Evolutionary conservation across 306 rosid species (phyloP), one percentile per base, ranked within the genome.

Genomic region (Rosa multiflora): DNA sequence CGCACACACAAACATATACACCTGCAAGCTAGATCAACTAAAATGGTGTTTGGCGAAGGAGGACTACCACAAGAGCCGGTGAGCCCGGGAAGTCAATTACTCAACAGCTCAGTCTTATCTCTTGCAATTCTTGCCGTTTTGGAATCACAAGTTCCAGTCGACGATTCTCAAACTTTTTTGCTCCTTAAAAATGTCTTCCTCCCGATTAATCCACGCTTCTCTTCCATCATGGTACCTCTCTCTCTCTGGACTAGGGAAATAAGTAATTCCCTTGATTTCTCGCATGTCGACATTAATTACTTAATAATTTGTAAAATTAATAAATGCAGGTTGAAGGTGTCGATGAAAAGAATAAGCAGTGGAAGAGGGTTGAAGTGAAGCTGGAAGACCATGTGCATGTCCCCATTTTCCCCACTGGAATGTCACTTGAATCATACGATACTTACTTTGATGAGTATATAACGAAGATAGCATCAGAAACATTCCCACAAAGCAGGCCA

Each of bases 71-170:
- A 10, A 12, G 82, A 79, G 56, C 88, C 93, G 11, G 87, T 87
- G 51, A 91, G 96, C 84, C 92, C 93, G 6, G 10, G 70, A 67
- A 91, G 90, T 48, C 90, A 86, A 69, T 88, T 85, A 79, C 79
- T 87, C n/a, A 87, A 86, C 80, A 88, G 87, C 76, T 77, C 88
- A 5, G 64, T 14, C 9, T 44, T 90, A 1, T 67, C 87, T 64
- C 20, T 88, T 23, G 78, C 87, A 26, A 74, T 90, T 63, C 49
- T 88, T 76, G 86, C 62, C 47, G 86, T 88, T 76, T 44, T 90
- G 26, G 94, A 90, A 76, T 77, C 72, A 67, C 77, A 86, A 78
- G 83, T 83, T 73, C 80, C 90, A 0, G 49, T 85, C 42, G 70
- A 80, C 74, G 86, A 79, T 8, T 78, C 75, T 23, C 82, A 69